These are phyloP conservation scores for Kodamaea neixiangensis DNA, from an alignment of 805 yeast species.

Conservation along the genomic window DNA sequence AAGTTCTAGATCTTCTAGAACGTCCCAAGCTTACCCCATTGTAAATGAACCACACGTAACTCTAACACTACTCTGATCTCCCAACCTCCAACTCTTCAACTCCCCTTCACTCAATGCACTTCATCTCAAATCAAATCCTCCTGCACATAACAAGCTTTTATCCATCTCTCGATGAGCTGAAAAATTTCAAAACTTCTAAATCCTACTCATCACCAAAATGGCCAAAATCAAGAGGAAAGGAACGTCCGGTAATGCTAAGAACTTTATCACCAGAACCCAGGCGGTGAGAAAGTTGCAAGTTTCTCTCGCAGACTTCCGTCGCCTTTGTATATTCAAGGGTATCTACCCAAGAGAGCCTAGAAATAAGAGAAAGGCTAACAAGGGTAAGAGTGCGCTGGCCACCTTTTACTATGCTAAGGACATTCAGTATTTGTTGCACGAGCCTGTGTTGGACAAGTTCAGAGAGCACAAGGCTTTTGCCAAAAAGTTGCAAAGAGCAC, in stretches of 20 bases:
- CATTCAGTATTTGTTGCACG: slow-evolving; percentile 92
- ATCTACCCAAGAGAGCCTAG: slow-evolving; percentile 96
- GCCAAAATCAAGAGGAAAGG: slow-evolving; percentile 82
- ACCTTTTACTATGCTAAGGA: slow-evolving; percentile 94
- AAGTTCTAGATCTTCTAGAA: too few relatives aligned
- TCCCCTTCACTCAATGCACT: not conserved
- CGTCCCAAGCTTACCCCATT: too few relatives aligned
- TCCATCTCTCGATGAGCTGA: slow-evolving; percentile 3
- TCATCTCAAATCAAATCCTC: slow-evolving; percentile 12
- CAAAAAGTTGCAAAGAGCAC: slow-evolving; percentile 82
- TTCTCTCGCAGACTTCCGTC: slow-evolving; percentile 92
- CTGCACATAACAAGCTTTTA: slow-evolving; percentile 5
- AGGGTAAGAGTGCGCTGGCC: slow-evolving; percentile 87
- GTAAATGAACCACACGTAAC: too few relatives aligned
- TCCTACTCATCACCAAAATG: slow-evolving; percentile 27
- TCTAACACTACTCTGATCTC: too few relatives aligned
- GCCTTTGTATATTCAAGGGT: slow-evolving; percentile 97
- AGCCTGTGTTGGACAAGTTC: slow-evolving; percentile 87
- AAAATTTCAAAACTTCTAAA: slow-evolving; percentile 1
- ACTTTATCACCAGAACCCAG: slow-evolving; percentile 90
- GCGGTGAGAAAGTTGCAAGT: slow-evolving; percentile 91
- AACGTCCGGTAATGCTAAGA: slow-evolving; percentile 84
- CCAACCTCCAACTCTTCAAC: too few relatives aligned
- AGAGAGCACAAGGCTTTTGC: slow-evolving; percentile 96
- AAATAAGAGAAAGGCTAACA: slow-evolving; percentile 94